Percentiles rank a stretch among this genome's conserved stretches.
These are phyloP conservation scores for Hypoxylon sp. DNA, from an alignment of 2,329 filamentous ascomycete species.

Conservation along the genomic window DNA sequence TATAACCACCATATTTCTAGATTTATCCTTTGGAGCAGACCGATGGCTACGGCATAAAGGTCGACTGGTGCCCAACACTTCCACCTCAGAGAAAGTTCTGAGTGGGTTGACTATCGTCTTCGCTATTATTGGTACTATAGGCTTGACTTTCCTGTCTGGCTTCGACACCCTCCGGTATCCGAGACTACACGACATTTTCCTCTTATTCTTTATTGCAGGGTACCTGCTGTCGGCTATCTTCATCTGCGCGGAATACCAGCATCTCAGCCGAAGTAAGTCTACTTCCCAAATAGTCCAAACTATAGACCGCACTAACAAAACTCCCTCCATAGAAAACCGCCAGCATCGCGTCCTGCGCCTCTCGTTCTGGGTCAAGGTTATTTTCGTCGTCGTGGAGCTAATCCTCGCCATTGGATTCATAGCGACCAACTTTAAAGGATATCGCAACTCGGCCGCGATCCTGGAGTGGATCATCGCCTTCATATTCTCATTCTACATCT, in stretches of 20 bases:
- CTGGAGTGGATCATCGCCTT: constrained; percentile 86
- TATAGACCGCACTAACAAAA: constrained; percentile 11
- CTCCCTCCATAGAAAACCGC: constrained; percentile 71
- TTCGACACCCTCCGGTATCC: constrained; percentile 85
- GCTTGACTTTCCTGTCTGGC: constrained; percentile 85
- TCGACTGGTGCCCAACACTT: constrained; percentile 81
- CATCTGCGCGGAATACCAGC: constrained; percentile 91
- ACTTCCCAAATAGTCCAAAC: neutral
- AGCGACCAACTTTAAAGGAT: constrained; percentile 63
- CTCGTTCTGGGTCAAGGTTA: constrained; percentile 90
- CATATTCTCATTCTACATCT: constrained; percentile 88
- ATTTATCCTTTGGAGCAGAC: constrained; percentile 84
- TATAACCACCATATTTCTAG: constrained; percentile 83
- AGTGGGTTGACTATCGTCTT: constrained; percentile 74
- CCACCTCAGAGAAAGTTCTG: constrained; percentile 73
- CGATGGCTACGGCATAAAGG: constrained; percentile 88
- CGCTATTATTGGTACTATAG: constrained; percentile 81
- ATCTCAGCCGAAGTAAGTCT: constrained; percentile 78
- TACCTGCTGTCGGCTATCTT: constrained; percentile 90
- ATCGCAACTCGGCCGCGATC: constrained; percentile 79
- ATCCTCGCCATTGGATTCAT: constrained; percentile 81
- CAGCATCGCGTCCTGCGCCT: constrained; percentile 79
- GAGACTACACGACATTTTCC: constrained; percentile 79
- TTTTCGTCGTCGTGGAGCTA: constrained; percentile 86
- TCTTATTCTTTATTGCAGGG: constrained; percentile 86